Conservation (phyloP, 2,329 filamentous ascomycete species). For the Hymenoscyphus repandus region DNA sequence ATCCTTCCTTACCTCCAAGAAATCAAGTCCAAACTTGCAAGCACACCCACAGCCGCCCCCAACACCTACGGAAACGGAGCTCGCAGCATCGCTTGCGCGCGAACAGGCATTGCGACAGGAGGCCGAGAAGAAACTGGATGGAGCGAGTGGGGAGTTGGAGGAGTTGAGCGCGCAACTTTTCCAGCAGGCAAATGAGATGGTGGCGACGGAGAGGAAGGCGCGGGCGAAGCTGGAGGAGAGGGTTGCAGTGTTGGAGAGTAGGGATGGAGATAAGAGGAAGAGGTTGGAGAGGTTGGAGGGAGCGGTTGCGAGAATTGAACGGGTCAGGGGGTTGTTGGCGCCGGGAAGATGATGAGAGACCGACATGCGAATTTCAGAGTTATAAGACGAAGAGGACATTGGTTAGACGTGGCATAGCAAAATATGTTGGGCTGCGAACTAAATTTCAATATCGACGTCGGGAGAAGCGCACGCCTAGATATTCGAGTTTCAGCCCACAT, state of each 20-base stretch:
- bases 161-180: conserved; percentile 72
- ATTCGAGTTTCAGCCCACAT: not conserved
- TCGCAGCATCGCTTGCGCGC: conserved; percentile 58
- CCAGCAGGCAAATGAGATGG: conserved; percentile 84
- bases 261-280: conserved; percentile 64
- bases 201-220: conserved; percentile 67
- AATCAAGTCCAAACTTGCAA: conserved; percentile 39
- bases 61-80: conserved; percentile 35
- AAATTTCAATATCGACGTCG: conserved; percentile 8
- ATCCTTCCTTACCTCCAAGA: conserved; percentile 46
- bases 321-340: conserved; percentile 56
- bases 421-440: conserved; percentile 19
- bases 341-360: conserved; percentile 21
- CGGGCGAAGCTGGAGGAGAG: conserved; percentile 67
- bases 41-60: conserved; percentile 20
- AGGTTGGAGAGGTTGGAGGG: conserved; percentile 67
- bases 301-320: conserved; percentile 65
- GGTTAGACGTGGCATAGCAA: conserved; percentile 13
- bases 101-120: conserved; percentile 63
- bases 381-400: conserved; percentile 2
- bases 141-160: conserved; percentile 69
- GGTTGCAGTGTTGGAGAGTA: conserved; percentile 60
- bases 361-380: conserved; percentile 4
- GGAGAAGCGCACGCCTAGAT: not conserved
- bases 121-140: conserved; percentile 62